Conservation (phyloP, 2,329 filamentous ascomycete genomes). For the Colletotrichum lini region DNA sequence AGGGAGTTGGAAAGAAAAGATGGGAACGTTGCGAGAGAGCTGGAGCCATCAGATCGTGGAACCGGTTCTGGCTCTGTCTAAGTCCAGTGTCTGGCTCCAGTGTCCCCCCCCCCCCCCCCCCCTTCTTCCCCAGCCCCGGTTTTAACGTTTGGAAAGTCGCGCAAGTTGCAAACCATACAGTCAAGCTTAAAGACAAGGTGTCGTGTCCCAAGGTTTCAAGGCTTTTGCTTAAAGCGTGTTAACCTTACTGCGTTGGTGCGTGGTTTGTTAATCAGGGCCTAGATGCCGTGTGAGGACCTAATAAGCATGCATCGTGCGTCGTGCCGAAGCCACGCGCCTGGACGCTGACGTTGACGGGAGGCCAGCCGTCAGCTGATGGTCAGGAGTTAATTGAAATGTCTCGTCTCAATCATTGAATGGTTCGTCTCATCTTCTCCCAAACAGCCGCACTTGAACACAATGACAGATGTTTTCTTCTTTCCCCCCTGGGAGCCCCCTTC, state of each 20-base stretch:
- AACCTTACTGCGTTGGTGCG: slow-evolving; percentile 16
- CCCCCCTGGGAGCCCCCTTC: slow-evolving; percentile 5
- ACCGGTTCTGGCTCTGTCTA: neutral
- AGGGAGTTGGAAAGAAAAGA: neutral
- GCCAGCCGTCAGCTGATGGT: slow-evolving; percentile 18
- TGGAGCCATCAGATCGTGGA: neutral
- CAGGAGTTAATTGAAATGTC: slow-evolving; percentile 39
- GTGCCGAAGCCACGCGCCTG: neutral
- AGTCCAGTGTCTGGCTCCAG: neutral
- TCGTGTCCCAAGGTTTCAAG: slow-evolving; percentile 8
- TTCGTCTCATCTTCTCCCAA: slow-evolving; percentile 16
- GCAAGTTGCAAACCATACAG: slow-evolving; percentile 4
- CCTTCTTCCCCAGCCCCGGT: slow-evolving; percentile 15
- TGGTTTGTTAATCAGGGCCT: neutral
- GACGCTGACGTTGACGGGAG: slow-evolving; percentile 5
- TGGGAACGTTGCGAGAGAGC: slow-evolving; percentile 1
- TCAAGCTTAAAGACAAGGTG: slow-evolving; percentile 31
- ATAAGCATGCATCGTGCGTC: neutral
- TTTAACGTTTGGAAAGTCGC: neutral
- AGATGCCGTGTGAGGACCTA: neutral
- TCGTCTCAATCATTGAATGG: slow-evolving; percentile 20
- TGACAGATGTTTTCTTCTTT: slow-evolving; percentile 7
- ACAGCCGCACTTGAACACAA: slow-evolving; percentile 1
- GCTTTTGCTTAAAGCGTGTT: neutral
- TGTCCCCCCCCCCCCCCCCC: too few species aligned